A percentile compares a stretch with the other conserved stretches of the same genome.
These are phyloP conservation scores for Solanum microdontum DNA, from an alignment of 257 asterid genomes.

Conservation along the genomic window DNA sequence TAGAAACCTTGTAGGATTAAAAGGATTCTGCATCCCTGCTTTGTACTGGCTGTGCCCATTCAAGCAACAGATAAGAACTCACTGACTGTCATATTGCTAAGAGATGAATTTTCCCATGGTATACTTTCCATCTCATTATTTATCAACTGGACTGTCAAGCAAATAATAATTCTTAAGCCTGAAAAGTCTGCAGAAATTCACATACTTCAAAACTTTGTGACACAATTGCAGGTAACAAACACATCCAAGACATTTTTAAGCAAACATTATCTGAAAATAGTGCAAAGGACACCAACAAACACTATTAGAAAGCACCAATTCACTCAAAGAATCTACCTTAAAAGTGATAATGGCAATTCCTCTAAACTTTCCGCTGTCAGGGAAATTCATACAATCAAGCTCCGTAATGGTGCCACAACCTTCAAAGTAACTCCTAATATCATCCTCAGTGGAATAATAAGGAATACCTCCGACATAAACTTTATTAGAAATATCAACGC, in stretches of 20 bases:
- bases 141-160: neutral
- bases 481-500: slow-evolving; percentile 31
- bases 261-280: neutral
- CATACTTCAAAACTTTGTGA: neutral
- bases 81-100: neutral
- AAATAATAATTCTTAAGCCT: neutral
- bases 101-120: neutral
- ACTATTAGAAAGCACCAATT: neutral
- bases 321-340: slow-evolving; percentile 42
- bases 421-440: slow-evolving; percentile 84
- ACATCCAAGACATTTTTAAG: neutral
- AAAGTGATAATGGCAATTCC: slow-evolving; percentile 89
- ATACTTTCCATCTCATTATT: neutral
- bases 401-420: slow-evolving; percentile 79
- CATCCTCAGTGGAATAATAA: slow-evolving; percentile 89
- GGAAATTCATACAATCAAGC: slow-evolving; percentile 78
- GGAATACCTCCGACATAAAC: slow-evolving; percentile 98
- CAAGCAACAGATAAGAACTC: neutral
- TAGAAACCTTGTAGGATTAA: neutral
- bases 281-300: neutral
- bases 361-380: slow-evolving; percentile 92
- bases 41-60: neutral
- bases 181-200: neutral
- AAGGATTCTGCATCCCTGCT: neutral
- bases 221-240: neutral